Evolutionary conservation across 345 rosid species (phyloP), one percentile per base, ranked within the genome.

Genomic region (Linum usitatissimum): DNA sequence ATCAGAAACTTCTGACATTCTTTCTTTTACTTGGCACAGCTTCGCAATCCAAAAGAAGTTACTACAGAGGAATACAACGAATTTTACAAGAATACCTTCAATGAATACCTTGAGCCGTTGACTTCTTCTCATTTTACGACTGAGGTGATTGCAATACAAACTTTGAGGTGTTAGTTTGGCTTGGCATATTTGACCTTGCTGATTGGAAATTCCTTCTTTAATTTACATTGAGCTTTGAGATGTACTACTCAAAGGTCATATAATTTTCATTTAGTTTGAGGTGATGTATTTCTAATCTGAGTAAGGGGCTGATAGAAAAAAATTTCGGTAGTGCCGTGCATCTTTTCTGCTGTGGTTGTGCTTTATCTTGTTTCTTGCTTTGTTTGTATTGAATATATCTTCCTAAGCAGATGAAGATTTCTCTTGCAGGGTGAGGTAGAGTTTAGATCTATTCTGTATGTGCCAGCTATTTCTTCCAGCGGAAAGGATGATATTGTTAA

Each of bases 121-220:
- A 97, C 97, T 48, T 93, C 97, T 19, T 90, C 99, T 34, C 97
- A 93, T 73, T 93, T 93, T 74, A 93, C 96, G 7, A 93, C 99
- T 49, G 97, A 93, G 99, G 99, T 90, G 80, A 38, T 54, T 55
- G 45, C 51, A 20, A 18, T n/a, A 19, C 6, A 42, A 21, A 18
- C 9, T 67, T 18, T 14, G 6, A 6, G 18, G 0, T 15, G 28
- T 57, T 38, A 30, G 48, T 10, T 34, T 18, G 28, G 28, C 28
- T 23, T 23, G 28, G 28, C 18, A 18, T 9, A 54, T 55, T 30
- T 56, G 3, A 42, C 14, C 12, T 15, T 3, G 14, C 5, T 48
- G 57, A 48, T 30, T 13, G 20, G 42, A 21, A 48, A 55, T 3
- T 5, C 19, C 19, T 9, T 59, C 30, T 7, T 14, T 14, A 30